Evolutionary conservation across 768 basidiomycete genomes (phyloP).

Genomic region (Roridomyces roridus): DNA sequence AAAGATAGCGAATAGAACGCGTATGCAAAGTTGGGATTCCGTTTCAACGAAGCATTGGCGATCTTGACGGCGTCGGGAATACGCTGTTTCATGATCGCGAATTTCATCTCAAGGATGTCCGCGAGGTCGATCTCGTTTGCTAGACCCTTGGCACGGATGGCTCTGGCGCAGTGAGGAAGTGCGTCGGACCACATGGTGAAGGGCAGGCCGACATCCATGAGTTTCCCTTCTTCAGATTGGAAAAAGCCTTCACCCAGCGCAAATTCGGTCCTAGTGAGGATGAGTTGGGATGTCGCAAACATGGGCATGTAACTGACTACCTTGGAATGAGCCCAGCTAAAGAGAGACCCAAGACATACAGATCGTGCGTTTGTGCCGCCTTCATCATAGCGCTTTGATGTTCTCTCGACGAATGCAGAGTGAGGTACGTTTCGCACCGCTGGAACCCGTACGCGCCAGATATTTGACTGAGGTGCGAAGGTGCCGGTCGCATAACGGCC

Average conservation of each 20-base stretch:
- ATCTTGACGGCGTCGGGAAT: conserved; percentile 53
- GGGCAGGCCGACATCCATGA: conserved; percentile 56
- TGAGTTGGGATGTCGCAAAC: not conserved
- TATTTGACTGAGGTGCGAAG: conserved; percentile 55
- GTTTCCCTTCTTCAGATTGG: conserved; percentile 53
- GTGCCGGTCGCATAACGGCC: conserved; percentile 42
- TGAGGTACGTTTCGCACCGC: conserved; percentile 54
- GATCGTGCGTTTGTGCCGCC: conserved; percentile 51
- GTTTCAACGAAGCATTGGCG: conserved; percentile 54
- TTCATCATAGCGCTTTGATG: conserved; percentile 62
- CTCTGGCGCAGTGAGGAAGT: conserved; percentile 63
- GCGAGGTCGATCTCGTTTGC: conserved; percentile 56
- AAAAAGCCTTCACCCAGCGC: conserved; percentile 64
- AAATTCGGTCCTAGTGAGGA: conserved; percentile 54
- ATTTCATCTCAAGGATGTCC: conserved; percentile 72
- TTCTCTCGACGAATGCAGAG: conserved; percentile 44
- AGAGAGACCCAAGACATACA: conserved; percentile 56
- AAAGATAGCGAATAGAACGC: conserved; percentile 69
- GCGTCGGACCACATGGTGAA: conserved; percentile 66
- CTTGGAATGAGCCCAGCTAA: conserved; percentile 55
- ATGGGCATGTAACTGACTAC: not conserved
- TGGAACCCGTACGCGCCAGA: conserved; percentile 54
- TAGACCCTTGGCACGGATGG: conserved; percentile 51
- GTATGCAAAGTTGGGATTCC: conserved; percentile 65
- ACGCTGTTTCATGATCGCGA: conserved; percentile 53